Base-by-base conservation (phyloP, 306 rosid species). In the Trifolium pratense region DNA sequence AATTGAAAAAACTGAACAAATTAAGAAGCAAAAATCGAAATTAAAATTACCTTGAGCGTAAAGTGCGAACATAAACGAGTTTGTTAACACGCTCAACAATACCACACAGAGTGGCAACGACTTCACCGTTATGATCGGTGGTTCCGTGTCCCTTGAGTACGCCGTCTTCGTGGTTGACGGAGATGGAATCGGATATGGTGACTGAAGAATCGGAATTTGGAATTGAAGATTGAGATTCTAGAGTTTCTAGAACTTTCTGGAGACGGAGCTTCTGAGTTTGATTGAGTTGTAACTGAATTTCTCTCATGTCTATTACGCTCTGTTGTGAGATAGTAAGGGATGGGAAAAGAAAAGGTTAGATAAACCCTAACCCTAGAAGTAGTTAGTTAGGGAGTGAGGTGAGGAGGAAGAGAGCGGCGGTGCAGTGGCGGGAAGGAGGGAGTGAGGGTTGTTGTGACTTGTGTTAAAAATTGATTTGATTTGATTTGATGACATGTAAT, bases 261-360 rank as follows among this genome's bases (percentile, higher is more conserved):
- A 91, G 84, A 59, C 96, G 92, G 56, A 89, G 70, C 87, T 88
- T 93, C 87, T 93, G 98, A 36, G 94, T 86, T 83, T 91, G 89
- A 84, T 75, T 91, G 76, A 91, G 83, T 4, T 90, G 67, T 70
- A 83, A 74, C 13, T 83, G 79, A 34, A 80, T 60, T 56, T 43
- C 87, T 77, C 87, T 83, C 85, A 83, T 82, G 16, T 14, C 32
- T 77, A 17, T 18, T 9, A 39, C 13, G 3, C 0, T 39, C 42
- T 37, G 3, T 3, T 0, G 0, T 8, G 11, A 7, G 9, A 37
- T 9, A 37, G 40, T 34, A 34, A 31, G 36, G 6, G 6, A 31
- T 5, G 6, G 36, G 36, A 31, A 1, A 3, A 31, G 36, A 31
- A 31, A 31, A 31, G 5, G 2, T 31, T 31, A 31, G 36, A 3